Base-by-base conservation (phyloP, 2,329 filamentous ascomycete species). In the Colletotrichum salicis region DNA sequence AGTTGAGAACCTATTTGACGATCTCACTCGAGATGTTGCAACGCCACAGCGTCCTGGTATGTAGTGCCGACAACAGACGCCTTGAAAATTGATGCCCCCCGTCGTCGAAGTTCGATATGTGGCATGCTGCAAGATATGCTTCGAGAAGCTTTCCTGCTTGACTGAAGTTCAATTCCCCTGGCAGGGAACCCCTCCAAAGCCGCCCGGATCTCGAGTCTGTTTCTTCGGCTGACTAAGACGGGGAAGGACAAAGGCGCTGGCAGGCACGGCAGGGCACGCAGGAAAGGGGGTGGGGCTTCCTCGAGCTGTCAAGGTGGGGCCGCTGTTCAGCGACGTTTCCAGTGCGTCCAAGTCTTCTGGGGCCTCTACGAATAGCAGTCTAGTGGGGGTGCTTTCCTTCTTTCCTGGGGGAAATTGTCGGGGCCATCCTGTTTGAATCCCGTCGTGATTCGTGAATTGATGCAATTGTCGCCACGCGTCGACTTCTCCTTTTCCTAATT, bases 401-500 rank as follows among this genome's bases (percentile, higher is more conserved):
- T 51, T 66, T 60, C 27, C 35, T 60, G 33, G 59, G 22, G 45
- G 35, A 37, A 37, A 27, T 41, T 62, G 55, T 55, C 60, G 64
- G 65, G 65, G 52, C 63, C 65, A 33, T 56, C 55, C 59, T 37
- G 60, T 64, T 60, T 45, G 61, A 33, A 72, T 72, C 41, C 8
- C 8, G 19, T 22, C 65, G 59, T 51, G 65, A 69, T 71, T 63
- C 65, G 70, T 72, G 65, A 70, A 70, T 64, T 64, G 29, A 51
- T 57, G 37, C 35, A 31, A 41, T 41, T 62, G 27, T 71, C 61
- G 67, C 67, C 70, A 72, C 67, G 67, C 70, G 67, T 72, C 19
- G 19, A 48, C 67, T 63, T 71, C 57, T 72, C 67, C 52, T 71
- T 58, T 59, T 48, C 57, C 37, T 22, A 15, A 10, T 35, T 35